A percentile compares a stretch with the other conserved stretches of the same genome.
Evolutionary conservation across 768 basidiomycete species (phyloP).

Genomic region (Xerocomellus intermedius): DNA sequence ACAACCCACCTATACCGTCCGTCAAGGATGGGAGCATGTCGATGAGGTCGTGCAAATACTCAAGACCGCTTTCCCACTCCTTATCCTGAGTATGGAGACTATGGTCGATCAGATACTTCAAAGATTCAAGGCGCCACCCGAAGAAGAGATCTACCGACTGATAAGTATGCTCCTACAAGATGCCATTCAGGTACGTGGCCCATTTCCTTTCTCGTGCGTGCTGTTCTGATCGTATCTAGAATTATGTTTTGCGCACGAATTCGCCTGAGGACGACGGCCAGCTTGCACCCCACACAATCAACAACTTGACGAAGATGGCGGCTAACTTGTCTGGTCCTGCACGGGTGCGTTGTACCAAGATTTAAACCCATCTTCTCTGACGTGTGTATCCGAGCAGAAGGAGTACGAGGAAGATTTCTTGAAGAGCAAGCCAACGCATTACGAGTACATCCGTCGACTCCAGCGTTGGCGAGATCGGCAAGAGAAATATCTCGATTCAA

Average conservation of each 20-base stretch:
- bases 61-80: slow-evolving; percentile 93
- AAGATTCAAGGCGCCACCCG: slow-evolving; percentile 83
- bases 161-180: slow-evolving; percentile 86
- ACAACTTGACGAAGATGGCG: slow-evolving; percentile 58
- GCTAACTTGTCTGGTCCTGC: slow-evolving; percentile 55
- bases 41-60: slow-evolving; percentile 92
- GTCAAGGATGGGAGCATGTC: slow-evolving; percentile 84
- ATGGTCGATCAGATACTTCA: slow-evolving; percentile 92
- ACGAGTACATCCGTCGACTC: slow-evolving; percentile 87
- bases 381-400: slow-evolving; percentile 45
- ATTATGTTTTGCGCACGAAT: slow-evolving; percentile 67
- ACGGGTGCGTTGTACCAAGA: slow-evolving; percentile 43
- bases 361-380: not conserved
- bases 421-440: slow-evolving; percentile 69
- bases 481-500: slow-evolving; percentile 77
- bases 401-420: slow-evolving; percentile 93
- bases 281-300: slow-evolving; percentile 52
- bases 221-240: slow-evolving; percentile 38
- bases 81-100: slow-evolving; percentile 94
- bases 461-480: slow-evolving; percentile 92
- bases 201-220: not conserved
- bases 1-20: slow-evolving; percentile 37
- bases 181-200: slow-evolving; percentile 65
- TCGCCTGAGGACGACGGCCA: slow-evolving; percentile 66
- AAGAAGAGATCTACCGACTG: slow-evolving; percentile 94